Evolutionary conservation across 1,284 basidiomycete species (phyloP), one percentile per base, ranked within the genome.

Genomic region (Fomitopsis palustris): DNA sequence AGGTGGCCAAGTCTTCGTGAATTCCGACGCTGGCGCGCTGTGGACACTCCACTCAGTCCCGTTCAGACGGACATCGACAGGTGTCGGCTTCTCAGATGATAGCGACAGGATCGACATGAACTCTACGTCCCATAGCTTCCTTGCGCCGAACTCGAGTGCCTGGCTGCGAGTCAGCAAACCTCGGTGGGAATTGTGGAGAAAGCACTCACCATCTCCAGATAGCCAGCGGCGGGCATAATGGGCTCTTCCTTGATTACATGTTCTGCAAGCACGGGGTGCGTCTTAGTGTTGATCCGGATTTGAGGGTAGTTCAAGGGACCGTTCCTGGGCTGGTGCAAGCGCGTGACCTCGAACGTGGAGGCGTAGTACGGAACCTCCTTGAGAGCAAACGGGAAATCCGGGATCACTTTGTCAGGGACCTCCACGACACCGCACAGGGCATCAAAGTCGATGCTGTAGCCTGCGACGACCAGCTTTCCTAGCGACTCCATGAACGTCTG

Each of bases 171-270:
- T 49, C 51, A 58, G 51, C 17, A 19, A 39, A n/a, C 2, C 10
- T 17, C 21, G 12, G 45, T 12, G 2, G 12, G 14, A 7, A 42
- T 3, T 6, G 52, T n/a, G 19, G 10, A 31, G 1, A 23, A 37
- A 21, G 37, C 9, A 38, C 65, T 23, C 60, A 79, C 78, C 74
- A 78, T 76, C 59, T 80, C 79, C 3, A 80, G 56, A 57, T 70
- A 80, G 3, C 75, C 79, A 16, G 78, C 70, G 1, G 77, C 78
- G 1, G 79, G 78, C 70, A 81, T 74, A 57, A 80, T 79, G 0
- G 78, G 72, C 54, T 78, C 70, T 19, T 64, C 67, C 33, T 71
- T 70, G 55, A 80, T 75, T 39, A 78, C 66, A 62, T 81, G 79
- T 33, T 77, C 69, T 0, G 73, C 74, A 2, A 80, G 62, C 4